These are phyloP conservation scores for Ceratocystis papillata DNA, from an alignment of 2,329 filamentous ascomycete species.

Conservation along the genomic window DNA sequence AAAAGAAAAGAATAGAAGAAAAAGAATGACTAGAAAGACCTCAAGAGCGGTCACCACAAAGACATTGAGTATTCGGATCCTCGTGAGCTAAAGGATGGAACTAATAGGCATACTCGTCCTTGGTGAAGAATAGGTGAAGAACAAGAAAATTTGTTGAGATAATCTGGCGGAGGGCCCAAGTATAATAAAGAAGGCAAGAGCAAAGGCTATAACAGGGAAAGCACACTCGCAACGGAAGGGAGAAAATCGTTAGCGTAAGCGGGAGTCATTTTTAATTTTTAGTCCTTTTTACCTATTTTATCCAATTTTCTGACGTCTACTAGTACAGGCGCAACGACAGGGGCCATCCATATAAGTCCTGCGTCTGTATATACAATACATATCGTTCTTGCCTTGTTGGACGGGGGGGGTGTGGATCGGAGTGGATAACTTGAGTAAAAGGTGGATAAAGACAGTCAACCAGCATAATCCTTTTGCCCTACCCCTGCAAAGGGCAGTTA, in stretches of 20 bases:
- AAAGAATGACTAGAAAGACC: slow-evolving; percentile 6
- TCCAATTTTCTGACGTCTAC: background rate
- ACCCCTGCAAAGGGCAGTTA: background rate
- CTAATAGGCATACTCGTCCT: slow-evolving; percentile 11
- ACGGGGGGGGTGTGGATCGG: too few species aligned
- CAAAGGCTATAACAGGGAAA: background rate
- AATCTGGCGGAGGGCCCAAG: background rate
- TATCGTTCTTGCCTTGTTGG: too few species aligned
- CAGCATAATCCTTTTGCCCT: background rate
- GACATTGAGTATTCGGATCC: slow-evolving; percentile 13
- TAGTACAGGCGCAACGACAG: background rate
- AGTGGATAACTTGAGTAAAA: too few species aligned
- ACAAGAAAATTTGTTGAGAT: background rate
- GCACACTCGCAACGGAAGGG: background rate
- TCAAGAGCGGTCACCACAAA: background rate
- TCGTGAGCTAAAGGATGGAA: slow-evolving; percentile 6
- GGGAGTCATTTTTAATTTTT: background rate
- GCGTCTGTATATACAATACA: too few species aligned
- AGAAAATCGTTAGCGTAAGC: background rate
- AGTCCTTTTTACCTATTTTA: background rate
- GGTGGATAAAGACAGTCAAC: background rate
- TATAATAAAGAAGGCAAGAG: slow-evolving; percentile 3
- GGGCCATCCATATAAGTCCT: background rate
- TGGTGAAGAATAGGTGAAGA: slow-evolving; percentile 4
- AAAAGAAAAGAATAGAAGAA: background rate